Percentiles rank a stretch among this genome's conserved stretches.
These are phyloP conservation scores for Trametopsis cervina DNA, from an alignment of 768 basidiomycete species.

Conservation along the genomic window DNA sequence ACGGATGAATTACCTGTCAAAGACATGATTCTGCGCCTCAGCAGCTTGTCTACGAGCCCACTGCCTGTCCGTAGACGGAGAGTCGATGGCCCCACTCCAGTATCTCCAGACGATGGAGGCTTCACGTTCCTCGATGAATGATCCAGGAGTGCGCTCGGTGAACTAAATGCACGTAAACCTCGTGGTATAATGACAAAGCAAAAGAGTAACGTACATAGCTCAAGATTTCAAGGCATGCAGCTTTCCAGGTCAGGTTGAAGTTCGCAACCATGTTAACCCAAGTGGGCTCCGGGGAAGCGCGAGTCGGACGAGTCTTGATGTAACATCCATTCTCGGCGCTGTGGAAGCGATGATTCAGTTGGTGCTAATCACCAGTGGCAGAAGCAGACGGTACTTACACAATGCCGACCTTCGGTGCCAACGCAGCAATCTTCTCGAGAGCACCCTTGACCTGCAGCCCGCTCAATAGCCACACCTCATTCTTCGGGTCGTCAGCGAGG, in stretches of 20 bases:
- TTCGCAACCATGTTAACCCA: constrained; percentile 83
- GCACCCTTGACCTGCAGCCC: constrained; percentile 59
- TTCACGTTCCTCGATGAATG: constrained; percentile 78
- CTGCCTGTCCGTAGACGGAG: constrained; percentile 44
- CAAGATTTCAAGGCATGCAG: constrained; percentile 72
- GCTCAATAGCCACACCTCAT: constrained; percentile 80
- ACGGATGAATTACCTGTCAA: constrained; percentile 48
- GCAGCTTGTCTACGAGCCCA: constrained; percentile 87
- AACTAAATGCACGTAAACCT: constrained; percentile 40
- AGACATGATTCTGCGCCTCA: constrained; percentile 89
- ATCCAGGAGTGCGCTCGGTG: constrained; percentile 81
- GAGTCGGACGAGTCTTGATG: constrained; percentile 46
- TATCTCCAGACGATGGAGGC: constrained; percentile 83
- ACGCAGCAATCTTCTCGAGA: constrained; percentile 54
- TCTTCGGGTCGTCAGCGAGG: constrained; percentile 56
- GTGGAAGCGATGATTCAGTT: neutral
- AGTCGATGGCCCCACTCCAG: constrained; percentile 49
- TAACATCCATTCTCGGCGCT: constrained; percentile 89
- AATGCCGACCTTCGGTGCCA: constrained; percentile 64
- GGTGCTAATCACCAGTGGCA: neutral
- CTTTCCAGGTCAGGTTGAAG: constrained; percentile 78
- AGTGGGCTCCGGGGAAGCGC: constrained; percentile 25
- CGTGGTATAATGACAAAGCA: neutral
- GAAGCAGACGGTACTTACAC: constrained; percentile 41
- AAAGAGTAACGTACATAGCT: constrained; percentile 56